Percentiles rank a stretch among this genome's conserved stretches.
Evolutionary conservation across 371 early-diverging fungal genomes (phyloP).

Genomic region (Vittaforma corneae): DNA sequence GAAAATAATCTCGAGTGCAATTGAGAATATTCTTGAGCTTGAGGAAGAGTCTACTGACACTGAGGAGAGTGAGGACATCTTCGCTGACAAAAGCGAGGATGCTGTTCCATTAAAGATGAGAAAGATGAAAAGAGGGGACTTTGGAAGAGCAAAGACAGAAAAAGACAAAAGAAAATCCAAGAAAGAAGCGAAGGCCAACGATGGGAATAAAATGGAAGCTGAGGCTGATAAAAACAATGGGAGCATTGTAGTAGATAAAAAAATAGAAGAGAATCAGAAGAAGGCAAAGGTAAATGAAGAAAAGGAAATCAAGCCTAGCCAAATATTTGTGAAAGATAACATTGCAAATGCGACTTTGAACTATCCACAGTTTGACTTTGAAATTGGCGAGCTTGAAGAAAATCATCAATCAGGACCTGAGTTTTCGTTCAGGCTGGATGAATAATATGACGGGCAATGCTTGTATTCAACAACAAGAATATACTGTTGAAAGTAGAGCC

Average conservation of each 20-base stretch:
- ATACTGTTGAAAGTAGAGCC: too few species aligned
- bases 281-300: constrained; percentile 8
- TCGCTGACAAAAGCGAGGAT: background rate
- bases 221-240: too few species aligned
- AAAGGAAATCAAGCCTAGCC: background rate
- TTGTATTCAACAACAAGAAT: too few species aligned
- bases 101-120: background rate
- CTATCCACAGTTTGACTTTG: constrained; percentile 1
- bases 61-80: background rate
- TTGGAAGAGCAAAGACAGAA: background rate
- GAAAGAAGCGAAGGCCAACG: background rate
- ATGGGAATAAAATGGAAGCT: background rate
- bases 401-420: constrained; percentile 7
- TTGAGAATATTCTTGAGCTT: constrained; percentile 14
- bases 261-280: constrained; percentile 7
- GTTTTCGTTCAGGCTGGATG: constrained; percentile 5
- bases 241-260: background rate
- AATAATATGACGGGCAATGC: background rate
- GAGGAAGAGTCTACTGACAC: constrained; percentile 7
- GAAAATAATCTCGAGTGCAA: background rate
- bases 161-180: background rate
- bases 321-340: background rate
- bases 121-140: background rate
- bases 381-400: constrained; percentile 15
- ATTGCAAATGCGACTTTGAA: background rate